These are phyloP conservation scores for Colletotrichum lentis DNA, from an alignment of 2,329 filamentous ascomycete genomes.

Conservation along the genomic window DNA sequence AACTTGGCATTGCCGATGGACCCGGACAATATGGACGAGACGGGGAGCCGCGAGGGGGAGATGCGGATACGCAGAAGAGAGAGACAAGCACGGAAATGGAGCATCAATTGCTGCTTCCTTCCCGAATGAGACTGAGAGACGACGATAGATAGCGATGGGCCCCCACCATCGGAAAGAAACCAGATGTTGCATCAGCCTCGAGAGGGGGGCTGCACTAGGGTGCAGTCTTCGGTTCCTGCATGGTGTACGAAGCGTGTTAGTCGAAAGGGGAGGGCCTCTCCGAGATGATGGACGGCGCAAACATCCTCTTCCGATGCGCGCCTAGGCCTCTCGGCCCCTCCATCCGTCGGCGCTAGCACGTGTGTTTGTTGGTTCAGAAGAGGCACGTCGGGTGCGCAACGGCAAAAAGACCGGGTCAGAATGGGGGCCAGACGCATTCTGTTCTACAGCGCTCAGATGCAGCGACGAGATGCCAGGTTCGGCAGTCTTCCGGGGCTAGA, in stretches of 20 bases:
- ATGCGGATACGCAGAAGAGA: background rate
- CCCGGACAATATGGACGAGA: background rate
- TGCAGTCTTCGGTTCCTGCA: background rate
- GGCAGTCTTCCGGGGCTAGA: constrained; percentile 30
- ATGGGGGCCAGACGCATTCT: constrained; percentile 8
- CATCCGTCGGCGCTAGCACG: constrained; percentile 14
- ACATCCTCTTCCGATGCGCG: constrained; percentile 11
- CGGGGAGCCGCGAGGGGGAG: background rate
- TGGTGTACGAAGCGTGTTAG: constrained; percentile 8
- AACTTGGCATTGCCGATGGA: constrained; percentile 22
- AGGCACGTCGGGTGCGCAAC: background rate
- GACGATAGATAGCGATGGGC: constrained; percentile 1
- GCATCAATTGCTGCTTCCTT: constrained; percentile 14
- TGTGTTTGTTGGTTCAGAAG: constrained; percentile 24
- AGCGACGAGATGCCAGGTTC: constrained; percentile 24
- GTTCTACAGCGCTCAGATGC: constrained; percentile 19
- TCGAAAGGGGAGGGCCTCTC: constrained; percentile 14
- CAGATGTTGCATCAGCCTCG: constrained; percentile 23
- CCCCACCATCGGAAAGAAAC: constrained; percentile 23
- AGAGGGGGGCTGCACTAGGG: background rate
- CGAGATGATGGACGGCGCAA: constrained; percentile 23
- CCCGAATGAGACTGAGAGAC: constrained; percentile 5
- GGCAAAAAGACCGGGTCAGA: background rate
- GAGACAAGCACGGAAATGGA: background rate
- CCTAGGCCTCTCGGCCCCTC: constrained; percentile 22